Conservation (phyloP, 306 rosid species). For the Mimosa pudica region DNA sequence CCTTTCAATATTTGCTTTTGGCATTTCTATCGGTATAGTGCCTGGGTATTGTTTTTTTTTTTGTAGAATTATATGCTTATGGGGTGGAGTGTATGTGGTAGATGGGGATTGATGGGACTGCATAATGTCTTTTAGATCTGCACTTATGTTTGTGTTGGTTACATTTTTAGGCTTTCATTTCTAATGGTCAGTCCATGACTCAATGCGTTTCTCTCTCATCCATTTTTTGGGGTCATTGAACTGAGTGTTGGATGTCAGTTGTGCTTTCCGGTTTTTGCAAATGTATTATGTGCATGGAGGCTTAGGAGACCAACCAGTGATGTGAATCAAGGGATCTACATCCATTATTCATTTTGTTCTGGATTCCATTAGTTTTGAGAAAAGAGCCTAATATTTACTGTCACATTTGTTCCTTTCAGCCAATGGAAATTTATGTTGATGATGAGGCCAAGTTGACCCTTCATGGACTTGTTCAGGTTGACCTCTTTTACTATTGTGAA, state of each 20-base stretch:
- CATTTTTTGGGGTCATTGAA: slow-evolving; percentile 18
- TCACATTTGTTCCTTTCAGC: slow-evolving; percentile 83
- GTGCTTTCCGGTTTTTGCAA: slow-evolving; percentile 42
- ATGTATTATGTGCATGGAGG: slow-evolving; percentile 48
- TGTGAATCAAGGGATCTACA: slow-evolving; percentile 58
- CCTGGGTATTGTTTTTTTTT: slow-evolving; percentile 21
- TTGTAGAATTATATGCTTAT: slow-evolving; percentile 33
- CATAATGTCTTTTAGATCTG: slow-evolving; percentile 15
- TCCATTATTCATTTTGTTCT: slow-evolving; percentile 67
- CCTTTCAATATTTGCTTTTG: slow-evolving; percentile 29
- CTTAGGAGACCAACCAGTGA: slow-evolving; percentile 54
- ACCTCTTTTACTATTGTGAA: neutral
- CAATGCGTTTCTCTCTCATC: slow-evolving; percentile 1
- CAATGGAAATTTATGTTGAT: slow-evolving; percentile 85
- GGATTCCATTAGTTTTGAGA: slow-evolving; percentile 67
- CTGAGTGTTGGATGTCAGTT: slow-evolving; percentile 40
- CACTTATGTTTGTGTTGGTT: slow-evolving; percentile 4
- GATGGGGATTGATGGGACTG: slow-evolving; percentile 1
- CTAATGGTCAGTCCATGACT: neutral
- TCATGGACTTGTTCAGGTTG: slow-evolving; percentile 81
- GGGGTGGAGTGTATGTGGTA: neutral
- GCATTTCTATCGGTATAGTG: neutral
- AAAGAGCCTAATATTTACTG: slow-evolving; percentile 65
- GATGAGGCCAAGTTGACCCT: slow-evolving; percentile 82
- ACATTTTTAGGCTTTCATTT: slow-evolving; percentile 1